A percentile compares a stretch with the other conserved stretches of the same genome.
Evolutionary conservation across 768 basidiomycete genomes (phyloP).

Genomic region (Podaxis mareebaensis): DNA sequence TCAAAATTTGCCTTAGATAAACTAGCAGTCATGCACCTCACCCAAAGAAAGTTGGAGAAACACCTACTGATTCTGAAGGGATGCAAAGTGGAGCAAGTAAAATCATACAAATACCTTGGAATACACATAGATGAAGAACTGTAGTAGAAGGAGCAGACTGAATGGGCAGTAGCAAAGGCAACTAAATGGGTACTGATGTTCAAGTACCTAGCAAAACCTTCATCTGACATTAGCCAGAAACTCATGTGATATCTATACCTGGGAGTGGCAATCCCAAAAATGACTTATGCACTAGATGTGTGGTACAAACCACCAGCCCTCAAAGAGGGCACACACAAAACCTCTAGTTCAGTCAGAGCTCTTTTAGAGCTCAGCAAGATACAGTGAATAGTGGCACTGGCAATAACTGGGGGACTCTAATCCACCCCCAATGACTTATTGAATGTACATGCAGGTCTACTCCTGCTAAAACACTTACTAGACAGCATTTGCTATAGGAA

Average conservation of each 20-base stretch:
- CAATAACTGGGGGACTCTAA: slow-evolving; percentile 25
- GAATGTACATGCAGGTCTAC: slow-evolving; percentile 20
- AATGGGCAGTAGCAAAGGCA: slow-evolving; percentile 16
- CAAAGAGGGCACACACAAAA: not conserved
- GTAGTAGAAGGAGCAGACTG: slow-evolving; percentile 15
- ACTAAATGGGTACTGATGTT: slow-evolving; percentile 19
- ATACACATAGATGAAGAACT: slow-evolving; percentile 25
- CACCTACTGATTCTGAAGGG: slow-evolving; percentile 14
- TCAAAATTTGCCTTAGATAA: slow-evolving; percentile 33
- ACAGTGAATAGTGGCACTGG: slow-evolving; percentile 22
- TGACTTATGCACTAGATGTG: slow-evolving; percentile 25
- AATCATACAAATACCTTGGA: slow-evolving; percentile 28
- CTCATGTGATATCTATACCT: slow-evolving; percentile 26
- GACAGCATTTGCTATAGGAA: slow-evolving; percentile 14
- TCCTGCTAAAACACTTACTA: slow-evolving; percentile 16
- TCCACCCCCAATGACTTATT: slow-evolving; percentile 21
- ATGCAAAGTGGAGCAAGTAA: slow-evolving; percentile 14
- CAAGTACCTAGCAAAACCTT: slow-evolving; percentile 17
- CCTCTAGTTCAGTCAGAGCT: slow-evolving; percentile 16
- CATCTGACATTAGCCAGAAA: slow-evolving; percentile 18
- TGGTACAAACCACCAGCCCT: slow-evolving; percentile 23
- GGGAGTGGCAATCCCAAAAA: slow-evolving; percentile 26
- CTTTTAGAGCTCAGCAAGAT: slow-evolving; percentile 17
- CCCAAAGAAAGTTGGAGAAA: not conserved
- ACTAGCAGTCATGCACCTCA: slow-evolving; percentile 28